A percentile compares a stretch with the other conserved stretches of the same genome.
phyloP scores from a whole-genome alignment of 106 monocot species.

The Alisma plantagoaquatica region DNA sequence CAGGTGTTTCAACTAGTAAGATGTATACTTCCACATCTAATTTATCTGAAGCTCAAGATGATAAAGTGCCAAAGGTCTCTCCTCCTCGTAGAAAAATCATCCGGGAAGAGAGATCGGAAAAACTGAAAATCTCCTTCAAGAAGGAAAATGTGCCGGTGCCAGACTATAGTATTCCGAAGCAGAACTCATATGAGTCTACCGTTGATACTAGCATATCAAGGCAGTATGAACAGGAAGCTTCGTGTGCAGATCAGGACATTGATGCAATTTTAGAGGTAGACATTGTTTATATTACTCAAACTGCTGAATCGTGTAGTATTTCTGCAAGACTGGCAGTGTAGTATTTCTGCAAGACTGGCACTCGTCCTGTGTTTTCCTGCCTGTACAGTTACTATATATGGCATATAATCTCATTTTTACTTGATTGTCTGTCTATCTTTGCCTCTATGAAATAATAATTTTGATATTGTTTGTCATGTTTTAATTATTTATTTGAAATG shows the following conservation, averaged over 20 bases:
- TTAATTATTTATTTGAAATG: too few relatives aligned
- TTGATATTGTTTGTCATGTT: background rate
- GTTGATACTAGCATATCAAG: background rate
- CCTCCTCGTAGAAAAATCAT: slow-evolving; percentile 1
- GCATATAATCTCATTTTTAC: too few relatives aligned
- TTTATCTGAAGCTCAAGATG: slow-evolving; percentile 1
- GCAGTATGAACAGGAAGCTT: slow-evolving; percentile 25
- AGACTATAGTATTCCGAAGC: too few relatives aligned
- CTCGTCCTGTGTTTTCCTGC: too few relatives aligned
- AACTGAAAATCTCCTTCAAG: background rate
- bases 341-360: too few relatives aligned
- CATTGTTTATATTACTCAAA: too few relatives aligned
- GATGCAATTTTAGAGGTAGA: slow-evolving; percentile 52
- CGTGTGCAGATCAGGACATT: slow-evolving; percentile 29
- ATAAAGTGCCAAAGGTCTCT: slow-evolving; percentile 3
- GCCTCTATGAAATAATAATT: background rate
- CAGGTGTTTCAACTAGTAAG: background rate
- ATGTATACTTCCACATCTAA: background rate
- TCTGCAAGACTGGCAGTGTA: too few relatives aligned
- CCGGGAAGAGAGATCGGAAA: background rate
- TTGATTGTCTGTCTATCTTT: background rate
- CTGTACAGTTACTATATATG: too few relatives aligned
- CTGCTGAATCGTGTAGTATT: background rate
- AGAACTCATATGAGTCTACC: background rate
- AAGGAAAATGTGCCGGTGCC: too few relatives aligned